Percentiles rank a stretch among this genome's conserved stretches.
phyloP scores from a whole-genome alignment of 179 eudicot genomes.

The Silene noctiflora region DNA sequence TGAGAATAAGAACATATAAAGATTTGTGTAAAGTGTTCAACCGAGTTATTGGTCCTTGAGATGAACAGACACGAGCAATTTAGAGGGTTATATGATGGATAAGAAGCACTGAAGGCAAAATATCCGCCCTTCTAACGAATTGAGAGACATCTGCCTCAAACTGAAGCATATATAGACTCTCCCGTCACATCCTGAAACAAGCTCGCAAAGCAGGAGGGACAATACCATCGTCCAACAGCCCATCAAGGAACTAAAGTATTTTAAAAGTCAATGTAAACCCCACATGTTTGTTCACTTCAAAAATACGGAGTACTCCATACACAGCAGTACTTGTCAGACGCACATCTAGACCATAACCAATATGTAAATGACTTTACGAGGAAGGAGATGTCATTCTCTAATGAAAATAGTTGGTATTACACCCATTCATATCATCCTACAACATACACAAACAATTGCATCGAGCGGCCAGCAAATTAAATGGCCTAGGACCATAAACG shows the following conservation, averaged over 20 bases:
- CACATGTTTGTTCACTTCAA: no score
- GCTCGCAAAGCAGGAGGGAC: not conserved
- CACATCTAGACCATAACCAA: not conserved
- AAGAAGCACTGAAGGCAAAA: not conserved
- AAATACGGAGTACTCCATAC: not conserved
- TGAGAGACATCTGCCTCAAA: not conserved
- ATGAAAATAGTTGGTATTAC: not conserved
- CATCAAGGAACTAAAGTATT: not conserved
- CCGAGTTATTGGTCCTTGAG: not conserved
- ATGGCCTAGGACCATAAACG: not conserved
- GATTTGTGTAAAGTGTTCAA: not conserved
- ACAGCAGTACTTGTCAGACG: not conserved
- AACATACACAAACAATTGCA: conserved; percentile 2
- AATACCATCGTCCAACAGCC: not conserved
- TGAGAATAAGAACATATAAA: not conserved
- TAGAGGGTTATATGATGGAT: conserved; percentile 7
- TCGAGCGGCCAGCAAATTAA: not conserved
- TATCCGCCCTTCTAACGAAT: not conserved
- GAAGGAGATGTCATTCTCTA: not conserved
- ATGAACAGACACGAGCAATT: not conserved
- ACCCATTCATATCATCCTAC: not conserved
- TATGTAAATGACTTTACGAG: not conserved
- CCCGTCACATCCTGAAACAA: not conserved
- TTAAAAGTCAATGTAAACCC: not conserved
- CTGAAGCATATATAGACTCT: not conserved